phyloP scores from a whole-genome alignment of 768 basidiomycete species.

The Obba rivulosa region DNA sequence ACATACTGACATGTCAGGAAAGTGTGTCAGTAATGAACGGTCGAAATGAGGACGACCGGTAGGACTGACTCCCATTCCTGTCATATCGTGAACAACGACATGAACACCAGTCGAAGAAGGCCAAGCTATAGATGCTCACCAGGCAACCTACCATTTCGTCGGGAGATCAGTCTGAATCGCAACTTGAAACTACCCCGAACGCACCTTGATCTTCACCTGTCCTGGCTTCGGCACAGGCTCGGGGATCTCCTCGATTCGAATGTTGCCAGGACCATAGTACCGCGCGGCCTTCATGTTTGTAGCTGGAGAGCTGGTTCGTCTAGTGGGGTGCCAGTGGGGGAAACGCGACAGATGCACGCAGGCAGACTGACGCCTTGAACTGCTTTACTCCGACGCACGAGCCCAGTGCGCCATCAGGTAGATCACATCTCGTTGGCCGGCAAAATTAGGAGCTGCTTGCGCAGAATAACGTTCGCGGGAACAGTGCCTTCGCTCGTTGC shows the following conservation, averaged over 20 bases:
- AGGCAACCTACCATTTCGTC: conserved; percentile 7
- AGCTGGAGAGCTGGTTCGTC: no score
- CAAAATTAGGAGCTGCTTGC: no score
- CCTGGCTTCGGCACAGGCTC: conserved; percentile 30
- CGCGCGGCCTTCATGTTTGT: conserved; percentile 38
- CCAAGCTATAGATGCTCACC: conserved; percentile 2
- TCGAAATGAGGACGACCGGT: neutral
- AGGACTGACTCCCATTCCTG: conserved; percentile 11
- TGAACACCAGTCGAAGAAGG: no score
- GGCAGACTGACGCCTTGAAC: no score
- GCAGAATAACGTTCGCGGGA: no score
- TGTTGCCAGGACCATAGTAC: conserved; percentile 38
- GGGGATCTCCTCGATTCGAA: conserved; percentile 38
- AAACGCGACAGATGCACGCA: no score
- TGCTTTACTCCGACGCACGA: no score
- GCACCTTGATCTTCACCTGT: conserved; percentile 42
- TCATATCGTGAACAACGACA: neutral
- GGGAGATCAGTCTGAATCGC: neutral
- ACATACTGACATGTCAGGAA: conserved; percentile 32
- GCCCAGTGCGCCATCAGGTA: no score
- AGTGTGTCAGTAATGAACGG: neutral
- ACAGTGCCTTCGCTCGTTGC: no score
- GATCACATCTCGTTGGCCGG: no score
- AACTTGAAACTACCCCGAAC: neutral
- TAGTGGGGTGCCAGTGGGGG: neutral